phyloP scores from a whole-genome alignment of 495 filamentous ascomycete genomes.

The Penicillium diatomitis region DNA sequence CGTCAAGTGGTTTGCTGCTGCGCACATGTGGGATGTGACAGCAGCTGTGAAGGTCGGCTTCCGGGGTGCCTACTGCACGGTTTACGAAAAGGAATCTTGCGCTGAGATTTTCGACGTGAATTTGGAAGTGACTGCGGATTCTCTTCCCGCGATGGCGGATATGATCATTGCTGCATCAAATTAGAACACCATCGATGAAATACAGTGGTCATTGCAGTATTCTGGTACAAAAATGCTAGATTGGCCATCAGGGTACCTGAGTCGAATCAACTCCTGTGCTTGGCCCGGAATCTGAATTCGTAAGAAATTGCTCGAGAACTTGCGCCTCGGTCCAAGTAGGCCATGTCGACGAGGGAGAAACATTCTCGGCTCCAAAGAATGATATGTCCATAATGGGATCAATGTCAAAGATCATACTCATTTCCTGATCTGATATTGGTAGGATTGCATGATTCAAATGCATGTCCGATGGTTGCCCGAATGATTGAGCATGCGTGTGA shows the following conservation, averaged over 20 bases:
- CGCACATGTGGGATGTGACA: constrained; percentile 35
- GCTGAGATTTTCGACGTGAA: constrained; percentile 19
- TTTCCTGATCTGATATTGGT: neutral
- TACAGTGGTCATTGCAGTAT: neutral
- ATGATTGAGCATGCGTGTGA: no score
- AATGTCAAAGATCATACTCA: constrained; percentile 2
- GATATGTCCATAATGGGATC: constrained; percentile 10
- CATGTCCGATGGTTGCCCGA: neutral
- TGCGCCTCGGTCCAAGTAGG: constrained; percentile 17
- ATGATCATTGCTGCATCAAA: constrained; percentile 16
- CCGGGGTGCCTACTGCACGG: constrained; percentile 23
- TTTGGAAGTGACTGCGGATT: constrained; percentile 23
- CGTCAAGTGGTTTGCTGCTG: constrained; percentile 27
- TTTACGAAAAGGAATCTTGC: constrained; percentile 27
- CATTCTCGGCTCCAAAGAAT: constrained; percentile 9
- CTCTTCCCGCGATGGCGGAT: constrained; percentile 20
- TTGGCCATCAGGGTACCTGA: no score
- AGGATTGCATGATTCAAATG: neutral
- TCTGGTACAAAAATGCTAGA: neutral
- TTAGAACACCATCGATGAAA: neutral
- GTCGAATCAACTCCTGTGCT: neutral
- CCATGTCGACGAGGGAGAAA: constrained; percentile 11
- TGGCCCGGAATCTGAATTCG: neutral
- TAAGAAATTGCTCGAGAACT: constrained; percentile 16
- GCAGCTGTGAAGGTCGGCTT: constrained; percentile 25